Conservation (phyloP, 2,329 filamentous ascomycete genomes). For the Emergomyces pasteurianus region DNA sequence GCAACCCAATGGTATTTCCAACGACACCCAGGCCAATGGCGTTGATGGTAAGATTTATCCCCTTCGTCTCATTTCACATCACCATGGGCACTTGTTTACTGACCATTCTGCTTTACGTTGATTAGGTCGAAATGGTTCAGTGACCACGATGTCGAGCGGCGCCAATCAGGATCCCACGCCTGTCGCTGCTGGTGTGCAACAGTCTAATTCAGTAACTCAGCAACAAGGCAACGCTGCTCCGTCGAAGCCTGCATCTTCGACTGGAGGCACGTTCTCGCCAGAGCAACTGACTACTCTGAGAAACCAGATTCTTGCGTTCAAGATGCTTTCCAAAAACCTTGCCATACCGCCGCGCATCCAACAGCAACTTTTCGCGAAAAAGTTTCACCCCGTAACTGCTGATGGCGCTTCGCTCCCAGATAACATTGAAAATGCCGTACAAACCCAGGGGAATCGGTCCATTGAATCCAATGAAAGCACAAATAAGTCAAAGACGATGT, state of each 20-base stretch:
- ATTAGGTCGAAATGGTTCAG: constrained; percentile 26
- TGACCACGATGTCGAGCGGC: constrained; percentile 20
- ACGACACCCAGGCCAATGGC: constrained; percentile 27
- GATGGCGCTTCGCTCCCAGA: constrained; percentile 26
- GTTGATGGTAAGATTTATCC: constrained; percentile 25
- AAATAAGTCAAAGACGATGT: constrained; percentile 33
- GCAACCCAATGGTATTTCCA: constrained; percentile 27
- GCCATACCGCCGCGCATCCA: constrained; percentile 69
- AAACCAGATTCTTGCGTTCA: constrained; percentile 85
- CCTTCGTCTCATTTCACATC: background rate
- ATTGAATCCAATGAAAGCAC: constrained; percentile 17
- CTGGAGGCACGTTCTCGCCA: constrained; percentile 52
- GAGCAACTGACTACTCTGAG: constrained; percentile 70
- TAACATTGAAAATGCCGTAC: constrained; percentile 29
- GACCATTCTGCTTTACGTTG: constrained; percentile 2
- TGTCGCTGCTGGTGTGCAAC: constrained; percentile 12
- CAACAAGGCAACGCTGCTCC: constrained; percentile 20
- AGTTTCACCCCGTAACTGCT: constrained; percentile 21
- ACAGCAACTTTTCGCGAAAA: constrained; percentile 62
- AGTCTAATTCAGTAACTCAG: constrained; percentile 7
- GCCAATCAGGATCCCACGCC: constrained; percentile 14
- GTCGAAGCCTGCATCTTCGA: constrained; percentile 8
- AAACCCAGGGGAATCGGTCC: constrained; percentile 10
- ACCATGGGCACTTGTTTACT: background rate
- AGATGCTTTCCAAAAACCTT: constrained; percentile 74